Evolutionary conservation across 2,329 filamentous ascomycete genomes (phyloP).

Genomic region (Pseudogymnoascus sp.): DNA sequence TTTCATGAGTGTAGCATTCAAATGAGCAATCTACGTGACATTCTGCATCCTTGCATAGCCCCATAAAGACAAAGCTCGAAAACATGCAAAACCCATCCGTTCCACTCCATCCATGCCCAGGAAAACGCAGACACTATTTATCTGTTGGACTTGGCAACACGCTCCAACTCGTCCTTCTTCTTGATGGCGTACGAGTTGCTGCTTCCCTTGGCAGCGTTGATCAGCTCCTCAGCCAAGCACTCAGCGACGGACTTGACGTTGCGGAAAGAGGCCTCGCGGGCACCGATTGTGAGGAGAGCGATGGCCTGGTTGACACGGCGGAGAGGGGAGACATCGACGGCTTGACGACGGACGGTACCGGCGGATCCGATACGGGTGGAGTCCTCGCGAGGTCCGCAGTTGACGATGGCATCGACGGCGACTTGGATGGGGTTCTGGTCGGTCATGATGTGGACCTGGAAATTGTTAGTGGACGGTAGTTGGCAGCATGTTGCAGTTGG

Average conservation of each 20-base stretch:
- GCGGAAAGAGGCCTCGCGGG: constrained; percentile 97
- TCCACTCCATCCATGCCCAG: constrained; percentile 22
- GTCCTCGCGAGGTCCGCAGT: constrained; percentile 99
- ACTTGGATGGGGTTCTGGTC: constrained; percentile 99
- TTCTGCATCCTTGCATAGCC: constrained; percentile 25
- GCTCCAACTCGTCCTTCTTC: constrained; percentile 99
- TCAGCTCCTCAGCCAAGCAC: constrained; percentile 99
- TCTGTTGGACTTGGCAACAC: constrained; percentile 99
- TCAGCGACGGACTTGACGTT: constrained; percentile 99
- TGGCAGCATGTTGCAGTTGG: constrained; percentile 12
- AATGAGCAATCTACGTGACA: constrained; percentile 26
- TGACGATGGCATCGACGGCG: constrained; percentile 98
- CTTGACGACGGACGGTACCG: constrained; percentile 99
- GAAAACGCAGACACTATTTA: constrained; percentile 50
- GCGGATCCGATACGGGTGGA: constrained; percentile 98
- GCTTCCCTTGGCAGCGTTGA: constrained; percentile 99
- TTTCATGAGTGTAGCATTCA: constrained; percentile 19
- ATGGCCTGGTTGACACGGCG: constrained; percentile 99
- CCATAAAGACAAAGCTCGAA: constrained; percentile 25
- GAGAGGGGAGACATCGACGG: constrained; percentile 98
- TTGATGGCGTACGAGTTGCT: constrained; percentile 99
- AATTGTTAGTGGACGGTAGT: constrained; percentile 16
- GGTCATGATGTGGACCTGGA: constrained; percentile 99
- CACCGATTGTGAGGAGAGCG: constrained; percentile 95
- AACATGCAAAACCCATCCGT: constrained; percentile 13